A percentile compares a stretch with the other conserved stretches of the same genome.
Conservation (phyloP, 2,329 filamentous ascomycete genomes). For the Trichophaea hybrida region DNA sequence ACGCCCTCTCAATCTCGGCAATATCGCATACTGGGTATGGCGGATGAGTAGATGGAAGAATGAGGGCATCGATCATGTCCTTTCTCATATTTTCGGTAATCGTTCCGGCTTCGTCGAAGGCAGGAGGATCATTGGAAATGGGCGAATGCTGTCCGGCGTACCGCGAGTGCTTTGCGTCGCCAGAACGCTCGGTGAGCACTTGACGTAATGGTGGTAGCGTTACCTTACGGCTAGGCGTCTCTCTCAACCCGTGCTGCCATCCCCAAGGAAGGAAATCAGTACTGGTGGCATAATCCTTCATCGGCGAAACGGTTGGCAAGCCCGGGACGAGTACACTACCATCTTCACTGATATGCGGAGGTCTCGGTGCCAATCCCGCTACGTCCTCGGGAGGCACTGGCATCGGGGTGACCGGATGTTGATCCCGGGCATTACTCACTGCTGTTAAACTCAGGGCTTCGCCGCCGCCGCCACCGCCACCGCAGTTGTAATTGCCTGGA, state of each 20-base stretch:
- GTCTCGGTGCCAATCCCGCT: constrained; percentile 10
- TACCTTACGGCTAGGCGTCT: constrained; percentile 23
- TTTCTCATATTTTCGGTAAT: constrained; percentile 24
- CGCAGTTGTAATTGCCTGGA: neutral
- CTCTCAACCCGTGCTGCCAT: constrained; percentile 22
- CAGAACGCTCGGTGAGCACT: constrained; percentile 23
- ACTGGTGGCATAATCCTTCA: constrained; percentile 17
- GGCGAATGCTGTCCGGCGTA: neutral
- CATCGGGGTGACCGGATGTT: neutral
- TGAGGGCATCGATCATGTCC: constrained; percentile 25
- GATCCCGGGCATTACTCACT: neutral
- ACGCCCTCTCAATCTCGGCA: constrained; percentile 24
- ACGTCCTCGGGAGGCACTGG: neutral
- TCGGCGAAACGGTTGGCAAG: constrained; percentile 19
- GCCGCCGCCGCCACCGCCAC: neutral
- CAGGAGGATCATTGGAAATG: neutral
- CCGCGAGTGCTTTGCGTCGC: constrained; percentile 7
- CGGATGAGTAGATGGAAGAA: constrained; percentile 23
- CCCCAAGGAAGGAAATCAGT: constrained; percentile 27
- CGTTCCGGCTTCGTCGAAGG: neutral
- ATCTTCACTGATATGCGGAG: constrained; percentile 11
- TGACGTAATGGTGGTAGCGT: constrained; percentile 26
- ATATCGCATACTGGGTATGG: constrained; percentile 22
- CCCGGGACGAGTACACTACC: constrained; percentile 4
- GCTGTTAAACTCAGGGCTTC: neutral